These are phyloP conservation scores for Spathaspora passalidarum DNA, from an alignment of 805 yeast species.

Conservation along the genomic window DNA sequence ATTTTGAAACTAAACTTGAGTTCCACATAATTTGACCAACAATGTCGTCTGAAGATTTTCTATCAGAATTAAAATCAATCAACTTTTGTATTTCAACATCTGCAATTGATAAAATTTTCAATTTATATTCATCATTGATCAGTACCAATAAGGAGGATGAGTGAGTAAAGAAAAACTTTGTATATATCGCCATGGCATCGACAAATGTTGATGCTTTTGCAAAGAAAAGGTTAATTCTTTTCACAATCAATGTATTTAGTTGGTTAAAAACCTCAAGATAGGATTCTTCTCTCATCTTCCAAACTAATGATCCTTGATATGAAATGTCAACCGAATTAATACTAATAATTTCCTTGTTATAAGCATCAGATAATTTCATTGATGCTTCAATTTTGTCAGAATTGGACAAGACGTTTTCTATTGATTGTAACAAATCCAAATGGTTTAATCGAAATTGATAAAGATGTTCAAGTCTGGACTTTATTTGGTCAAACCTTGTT, in stretches of 20 bases:
- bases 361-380: slow-evolving; percentile 19
- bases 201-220: slow-evolving; percentile 21
- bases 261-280: slow-evolving; percentile 20
- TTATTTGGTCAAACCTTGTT: slow-evolving; percentile 28
- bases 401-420: slow-evolving; percentile 13
- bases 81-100: slow-evolving; percentile 22
- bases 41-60: not conserved
- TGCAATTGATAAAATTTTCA: slow-evolving; percentile 28
- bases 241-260: slow-evolving; percentile 19
- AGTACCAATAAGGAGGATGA: slow-evolving; percentile 18
- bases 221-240: slow-evolving; percentile 23
- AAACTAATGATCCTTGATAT: slow-evolving; percentile 24
- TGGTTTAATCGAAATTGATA: slow-evolving; percentile 51
- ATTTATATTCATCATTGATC: slow-evolving; percentile 35
- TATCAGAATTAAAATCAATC: slow-evolving; percentile 7
- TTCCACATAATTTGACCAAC: slow-evolving; percentile 14
- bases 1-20: slow-evolving; percentile 18
- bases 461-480: slow-evolving; percentile 43
- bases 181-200: slow-evolving; percentile 26
- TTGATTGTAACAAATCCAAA: slow-evolving; percentile 41
- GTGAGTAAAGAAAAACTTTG: slow-evolving; percentile 17
- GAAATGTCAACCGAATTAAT: slow-evolving; percentile 31
- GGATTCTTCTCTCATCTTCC: slow-evolving; percentile 26
- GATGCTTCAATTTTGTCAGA: not conserved
- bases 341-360: slow-evolving; percentile 25